Evolutionary conservation across 768 basidiomycete species (phyloP), one percentile per base, ranked within the genome.

Genomic region (Rhodotorula graminis): DNA sequence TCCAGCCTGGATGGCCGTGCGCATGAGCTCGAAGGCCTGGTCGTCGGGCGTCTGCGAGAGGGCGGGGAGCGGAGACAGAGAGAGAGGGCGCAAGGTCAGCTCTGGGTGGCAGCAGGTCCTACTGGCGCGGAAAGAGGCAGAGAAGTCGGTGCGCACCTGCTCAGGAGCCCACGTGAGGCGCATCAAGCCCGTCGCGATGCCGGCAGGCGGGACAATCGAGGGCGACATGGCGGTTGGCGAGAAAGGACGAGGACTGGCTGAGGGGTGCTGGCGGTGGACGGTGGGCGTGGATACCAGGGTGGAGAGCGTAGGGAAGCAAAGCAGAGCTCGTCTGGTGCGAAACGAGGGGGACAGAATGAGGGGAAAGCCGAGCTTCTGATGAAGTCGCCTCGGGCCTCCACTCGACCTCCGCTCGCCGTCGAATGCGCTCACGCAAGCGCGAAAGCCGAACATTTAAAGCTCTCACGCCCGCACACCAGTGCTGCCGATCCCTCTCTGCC

Each of bases 1-100:
- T 14, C 78, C 78, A 44, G 31, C 62, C 4, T 74, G 68, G 57
- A 80, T 52, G 37, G 73, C 65, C 19, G 84, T 84, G 78, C 86
- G 86, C 81, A 89, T 88, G 3, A 86, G 82, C 31, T 84, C 85
- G 71, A 90, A 88, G 16, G 85, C 85, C 47, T 86, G 83, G 65
- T 87, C 87, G 67, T 89, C 88, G 3, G 86, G 81, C 2, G 72
- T 78, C 65, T 76, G 62, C 4, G 37, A n/a, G 15, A 31, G 16
- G 21, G 18, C 25, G 23, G 21, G 6, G n/a, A n/a, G n/a, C n/a
- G n/a, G n/a, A n/a, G n/a, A n/a, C n/a, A 10, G 40, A 15, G 46
- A 27, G 33, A 16, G 15, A 42, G 65, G 12, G 8, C 16, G 25
- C 15, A 31, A 12, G 56, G 61, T 50, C 21, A 64, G 50, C 55